phyloP scores from a whole-genome alignment of 768 basidiomycete genomes.

The Phylloporus rhodoxanthus region DNA sequence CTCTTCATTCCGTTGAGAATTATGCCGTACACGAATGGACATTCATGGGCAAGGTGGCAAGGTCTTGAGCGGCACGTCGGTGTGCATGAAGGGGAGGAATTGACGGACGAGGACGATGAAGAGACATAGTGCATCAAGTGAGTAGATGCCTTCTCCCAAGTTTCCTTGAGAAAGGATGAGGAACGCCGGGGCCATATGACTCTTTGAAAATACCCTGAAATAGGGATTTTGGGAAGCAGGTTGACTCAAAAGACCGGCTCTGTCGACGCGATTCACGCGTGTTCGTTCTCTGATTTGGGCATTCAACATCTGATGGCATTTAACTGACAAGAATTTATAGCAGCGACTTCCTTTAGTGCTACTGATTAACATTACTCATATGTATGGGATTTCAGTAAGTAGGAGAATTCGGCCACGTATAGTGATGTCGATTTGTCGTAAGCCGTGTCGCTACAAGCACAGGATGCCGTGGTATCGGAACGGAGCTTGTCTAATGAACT shows the following conservation, averaged over 20 bases:
- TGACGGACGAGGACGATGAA: conserved; percentile 77
- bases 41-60: conserved; percentile 65
- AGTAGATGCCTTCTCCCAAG: not conserved
- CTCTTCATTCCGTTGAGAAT: conserved; percentile 79
- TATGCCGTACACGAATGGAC: conserved; percentile 80
- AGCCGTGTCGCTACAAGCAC: no score
- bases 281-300: conserved; percentile 19
- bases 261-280: conserved; percentile 8
- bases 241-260: conserved; percentile 20
- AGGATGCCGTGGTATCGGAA: not conserved
- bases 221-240: conserved; percentile 18
- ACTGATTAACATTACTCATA: not conserved
- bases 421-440: no score
- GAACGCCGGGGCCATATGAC: conserved; percentile 82
- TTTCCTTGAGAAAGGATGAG: conserved; percentile 38
- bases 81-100: conserved; percentile 69
- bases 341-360: not conserved
- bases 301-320: not conserved
- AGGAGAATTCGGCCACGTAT: no score
- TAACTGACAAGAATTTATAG: conserved; percentile 4
- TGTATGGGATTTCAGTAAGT: no score
- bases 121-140: conserved; percentile 12
- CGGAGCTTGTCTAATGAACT: conserved; percentile 1
- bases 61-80: conserved; percentile 61
- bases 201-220: conserved; percentile 37